A percentile compares a stretch with the other conserved stretches of the same genome.
phyloP scores from a whole-genome alignment of 345 rosid genomes.

The Arabis hirsuta region DNA sequence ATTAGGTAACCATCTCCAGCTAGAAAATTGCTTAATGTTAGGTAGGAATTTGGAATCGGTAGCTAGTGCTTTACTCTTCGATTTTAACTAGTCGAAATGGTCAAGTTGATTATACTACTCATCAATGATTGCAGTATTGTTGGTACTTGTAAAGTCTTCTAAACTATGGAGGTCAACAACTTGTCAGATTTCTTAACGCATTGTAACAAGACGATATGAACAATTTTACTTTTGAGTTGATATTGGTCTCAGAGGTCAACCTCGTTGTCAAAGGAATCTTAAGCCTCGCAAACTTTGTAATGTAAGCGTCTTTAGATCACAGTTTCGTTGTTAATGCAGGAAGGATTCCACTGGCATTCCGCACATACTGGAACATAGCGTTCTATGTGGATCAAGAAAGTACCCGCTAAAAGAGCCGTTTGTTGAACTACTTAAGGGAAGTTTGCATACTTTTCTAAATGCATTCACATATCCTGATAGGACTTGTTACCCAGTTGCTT shows the following conservation, averaged over 20 bases:
- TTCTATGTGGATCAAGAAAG: conserved; percentile 93
- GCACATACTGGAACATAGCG: conserved; percentile 96
- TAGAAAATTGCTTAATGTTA: neutral
- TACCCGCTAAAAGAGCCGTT: conserved; percentile 98
- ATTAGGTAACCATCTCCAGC: neutral
- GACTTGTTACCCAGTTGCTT: conserved; percentile 98
- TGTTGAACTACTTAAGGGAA: conserved; percentile 92
- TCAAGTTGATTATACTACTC: neutral
- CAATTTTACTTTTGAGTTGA: conserved; percentile 10
- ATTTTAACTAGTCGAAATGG: conserved; percentile 19
- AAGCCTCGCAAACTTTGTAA: neutral
- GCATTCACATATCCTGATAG: conserved; percentile 98
- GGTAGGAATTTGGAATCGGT: neutral
- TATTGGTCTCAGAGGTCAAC: neutral
- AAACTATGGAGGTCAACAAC: conserved; percentile 11
- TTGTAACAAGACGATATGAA: conserved; percentile 7
- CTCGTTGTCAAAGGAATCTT: conserved; percentile 2
- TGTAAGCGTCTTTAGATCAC: neutral
- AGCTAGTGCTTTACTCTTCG: conserved; percentile 7
- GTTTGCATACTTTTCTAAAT: conserved; percentile 90
- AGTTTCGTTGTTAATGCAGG: conserved; percentile 54
- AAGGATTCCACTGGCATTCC: conserved; percentile 98
- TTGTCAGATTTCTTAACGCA: neutral
- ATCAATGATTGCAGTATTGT: neutral
- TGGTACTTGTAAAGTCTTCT: conserved; percentile 21